phyloP scores from a whole-genome alignment of 441 rosid species.

The Croton laevigatus region DNA sequence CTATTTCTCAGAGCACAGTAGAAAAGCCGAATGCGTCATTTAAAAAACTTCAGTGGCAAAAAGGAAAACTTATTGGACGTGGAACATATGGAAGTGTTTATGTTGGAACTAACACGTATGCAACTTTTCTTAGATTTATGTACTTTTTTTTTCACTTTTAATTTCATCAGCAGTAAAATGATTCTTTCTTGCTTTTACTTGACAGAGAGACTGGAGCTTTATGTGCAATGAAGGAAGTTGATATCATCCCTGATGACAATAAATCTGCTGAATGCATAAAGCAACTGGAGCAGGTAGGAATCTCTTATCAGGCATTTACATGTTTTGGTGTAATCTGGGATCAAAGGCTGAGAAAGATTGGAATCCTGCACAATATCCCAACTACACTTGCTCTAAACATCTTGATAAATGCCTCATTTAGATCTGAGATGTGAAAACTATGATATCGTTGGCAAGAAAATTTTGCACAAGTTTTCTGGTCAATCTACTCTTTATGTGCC shows the following conservation, averaged over 20 bases:
- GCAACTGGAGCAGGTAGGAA: constrained; percentile 79
- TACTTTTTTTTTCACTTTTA: not conserved
- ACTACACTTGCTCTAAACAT: not conserved
- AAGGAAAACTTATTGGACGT: constrained; percentile 73
- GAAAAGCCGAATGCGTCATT: constrained; percentile 23
- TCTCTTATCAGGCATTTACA: constrained; percentile 14
- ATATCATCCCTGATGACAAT: constrained; percentile 73
- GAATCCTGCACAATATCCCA: not conserved
- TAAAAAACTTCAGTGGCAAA: constrained; percentile 54
- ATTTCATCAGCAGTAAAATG: not conserved
- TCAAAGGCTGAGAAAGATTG: not conserved
- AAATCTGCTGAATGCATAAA: constrained; percentile 78
- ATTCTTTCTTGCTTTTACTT: constrained; percentile 6
- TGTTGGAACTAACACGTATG: constrained; percentile 51
- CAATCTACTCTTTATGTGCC: not conserved
- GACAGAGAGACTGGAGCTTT: constrained; percentile 83
- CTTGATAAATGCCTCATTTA: not conserved
- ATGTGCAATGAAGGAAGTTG: constrained; percentile 94
- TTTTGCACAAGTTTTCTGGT: not conserved
- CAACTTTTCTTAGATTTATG: not conserved
- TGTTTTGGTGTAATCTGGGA: not conserved
- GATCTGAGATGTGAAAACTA: not conserved
- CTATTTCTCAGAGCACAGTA: constrained; percentile 16
- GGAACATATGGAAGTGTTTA: constrained; percentile 80
- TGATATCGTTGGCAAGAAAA: not conserved